A percentile compares a stretch with the other conserved stretches of the same genome.
phyloP scores from a whole-genome alignment of 257 asterid genomes.

The Nemophila menziesii region DNA sequence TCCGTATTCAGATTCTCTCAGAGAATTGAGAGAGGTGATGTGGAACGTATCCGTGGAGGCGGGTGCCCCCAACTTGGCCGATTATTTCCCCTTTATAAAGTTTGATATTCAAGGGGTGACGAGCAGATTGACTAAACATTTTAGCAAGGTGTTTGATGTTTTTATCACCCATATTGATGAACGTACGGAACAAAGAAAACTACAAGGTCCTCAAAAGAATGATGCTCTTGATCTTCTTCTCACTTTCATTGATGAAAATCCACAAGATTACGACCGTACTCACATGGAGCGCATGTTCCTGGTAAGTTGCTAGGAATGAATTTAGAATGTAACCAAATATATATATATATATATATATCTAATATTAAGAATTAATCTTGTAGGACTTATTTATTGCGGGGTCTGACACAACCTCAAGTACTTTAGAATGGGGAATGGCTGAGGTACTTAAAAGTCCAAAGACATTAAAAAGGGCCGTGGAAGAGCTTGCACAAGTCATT shows the following conservation, averaged over 20 bases:
- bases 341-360: no score
- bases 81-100: constrained; percentile 36
- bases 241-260: constrained; percentile 23
- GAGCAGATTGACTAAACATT: constrained; percentile 26
- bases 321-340: neutral
- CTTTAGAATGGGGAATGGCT: constrained; percentile 1
- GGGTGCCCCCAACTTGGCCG: no score
- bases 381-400: constrained; percentile 68
- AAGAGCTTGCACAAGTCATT: constrained; percentile 41
- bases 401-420: constrained; percentile 46
- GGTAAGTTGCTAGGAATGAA: constrained; percentile 28
- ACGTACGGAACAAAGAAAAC: constrained; percentile 18
- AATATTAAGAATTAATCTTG: neutral
- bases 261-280: constrained; percentile 38
- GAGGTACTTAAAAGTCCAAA: neutral
- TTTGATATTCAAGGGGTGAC: constrained; percentile 57
- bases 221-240: constrained; percentile 28
- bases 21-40: constrained; percentile 50
- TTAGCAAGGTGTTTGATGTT: constrained; percentile 21
- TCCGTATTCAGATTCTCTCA: constrained; percentile 31
- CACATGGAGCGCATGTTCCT: constrained; percentile 62
- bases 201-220: neutral
- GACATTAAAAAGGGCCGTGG: constrained; percentile 37
- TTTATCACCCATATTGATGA: constrained; percentile 32
- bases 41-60: constrained; percentile 35